Percentiles rank a stretch among this genome's conserved stretches.
phyloP scores from a whole-genome alignment of 805 yeast genomes.

The Saturnispora dispora region DNA sequence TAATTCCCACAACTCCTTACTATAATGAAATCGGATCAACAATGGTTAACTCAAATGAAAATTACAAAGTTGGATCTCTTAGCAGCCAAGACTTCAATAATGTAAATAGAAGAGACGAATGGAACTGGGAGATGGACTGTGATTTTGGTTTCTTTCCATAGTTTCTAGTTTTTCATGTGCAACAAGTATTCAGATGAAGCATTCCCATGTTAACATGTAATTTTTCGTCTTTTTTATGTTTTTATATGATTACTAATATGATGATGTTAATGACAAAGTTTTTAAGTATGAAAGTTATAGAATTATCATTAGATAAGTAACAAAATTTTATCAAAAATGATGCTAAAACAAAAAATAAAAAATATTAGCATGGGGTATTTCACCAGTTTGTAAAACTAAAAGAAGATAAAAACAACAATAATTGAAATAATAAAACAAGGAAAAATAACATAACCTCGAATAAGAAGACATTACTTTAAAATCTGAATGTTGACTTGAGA shows the following conservation, averaged over 20 bases:
- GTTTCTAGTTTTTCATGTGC: neutral
- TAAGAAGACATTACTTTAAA: neutral
- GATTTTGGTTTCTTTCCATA: constrained; percentile 7
- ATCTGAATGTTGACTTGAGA: neutral
- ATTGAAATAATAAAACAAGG: neutral
- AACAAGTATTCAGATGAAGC: neutral
- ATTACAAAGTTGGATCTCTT: neutral
- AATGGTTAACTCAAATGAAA: neutral
- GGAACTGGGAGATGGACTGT: constrained; percentile 1
- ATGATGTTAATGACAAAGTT: neutral
- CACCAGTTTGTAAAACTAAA: neutral
- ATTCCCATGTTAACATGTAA: neutral
- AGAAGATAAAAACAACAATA: neutral
- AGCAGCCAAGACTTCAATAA: neutral
- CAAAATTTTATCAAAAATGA: neutral
- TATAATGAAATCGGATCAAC: neutral
- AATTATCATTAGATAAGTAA: neutral
- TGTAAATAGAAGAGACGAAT: neutral
- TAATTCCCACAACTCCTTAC: constrained; percentile 4
- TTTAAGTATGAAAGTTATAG: neutral
- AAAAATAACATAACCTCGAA: constrained; percentile 5
- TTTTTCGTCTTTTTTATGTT: neutral
- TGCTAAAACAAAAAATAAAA: neutral
- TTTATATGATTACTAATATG: neutral
- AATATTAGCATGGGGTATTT: neutral